A percentile compares a stretch with the other conserved stretches of the same genome.
These are phyloP conservation scores for Hypseocharis bilobata DNA, from an alignment of 441 rosid species.

Conservation along the genomic window DNA sequence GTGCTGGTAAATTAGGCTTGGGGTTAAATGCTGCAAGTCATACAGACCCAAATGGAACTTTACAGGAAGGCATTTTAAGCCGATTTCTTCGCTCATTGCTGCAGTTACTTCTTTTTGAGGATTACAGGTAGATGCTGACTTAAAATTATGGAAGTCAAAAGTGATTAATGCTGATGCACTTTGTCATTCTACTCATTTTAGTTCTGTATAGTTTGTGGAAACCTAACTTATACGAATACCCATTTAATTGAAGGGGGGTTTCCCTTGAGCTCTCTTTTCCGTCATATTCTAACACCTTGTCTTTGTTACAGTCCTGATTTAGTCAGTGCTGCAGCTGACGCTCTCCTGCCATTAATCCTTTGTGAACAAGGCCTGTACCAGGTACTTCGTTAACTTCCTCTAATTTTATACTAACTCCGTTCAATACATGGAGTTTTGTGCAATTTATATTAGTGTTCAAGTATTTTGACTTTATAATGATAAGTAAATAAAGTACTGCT, in stretches of 20 bases:
- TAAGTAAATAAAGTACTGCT: not conserved
- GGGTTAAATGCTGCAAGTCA: constrained; percentile 50
- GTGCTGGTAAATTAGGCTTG: constrained; percentile 55
- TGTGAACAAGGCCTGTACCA: constrained; percentile 81
- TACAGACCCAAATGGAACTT: constrained; percentile 49
- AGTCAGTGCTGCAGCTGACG: constrained; percentile 88
- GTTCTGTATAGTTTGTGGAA: no score
- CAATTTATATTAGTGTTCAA: not conserved
- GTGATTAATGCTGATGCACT: not conserved
- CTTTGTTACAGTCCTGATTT: constrained; percentile 62
- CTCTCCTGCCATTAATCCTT: constrained; percentile 84
- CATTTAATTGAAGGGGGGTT: no score
- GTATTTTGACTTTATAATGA: not conserved
- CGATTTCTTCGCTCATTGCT: constrained; percentile 62
- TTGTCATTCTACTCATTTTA: no score
- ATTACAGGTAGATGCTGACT: constrained; percentile 54
- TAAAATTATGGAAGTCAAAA: not conserved
- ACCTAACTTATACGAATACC: no score
- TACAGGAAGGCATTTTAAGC: constrained; percentile 59
- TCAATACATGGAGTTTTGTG: not conserved
- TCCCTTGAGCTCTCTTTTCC: no score
- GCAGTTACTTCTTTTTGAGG: constrained; percentile 82
- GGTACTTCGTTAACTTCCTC: no score
- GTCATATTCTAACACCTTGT: constrained; percentile 11
- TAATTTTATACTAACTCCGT: not conserved